Evolutionary conservation across 495 filamentous ascomycete genomes (phyloP), one percentile per base, ranked within the genome.

Genomic region (Glutinoglossum americanum): DNA sequence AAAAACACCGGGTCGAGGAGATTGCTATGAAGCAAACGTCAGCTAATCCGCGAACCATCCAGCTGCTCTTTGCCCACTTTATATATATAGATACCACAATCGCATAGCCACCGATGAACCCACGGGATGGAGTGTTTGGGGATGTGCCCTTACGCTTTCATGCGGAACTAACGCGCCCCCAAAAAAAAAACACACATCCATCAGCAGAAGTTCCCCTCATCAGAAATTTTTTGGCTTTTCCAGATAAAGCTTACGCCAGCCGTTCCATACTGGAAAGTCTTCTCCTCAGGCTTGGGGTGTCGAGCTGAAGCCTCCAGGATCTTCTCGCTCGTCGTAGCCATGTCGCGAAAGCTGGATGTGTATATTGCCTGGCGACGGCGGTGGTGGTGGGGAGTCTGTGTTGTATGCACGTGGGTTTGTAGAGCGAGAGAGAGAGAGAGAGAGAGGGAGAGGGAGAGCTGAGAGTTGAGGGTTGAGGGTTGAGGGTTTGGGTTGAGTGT

Each of bases 261-360:
- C 53, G 92, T 99, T 62, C 92, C 92, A 79, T 99, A 99, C 62
- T 81, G 76, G 71, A 93, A 97, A 32, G 79, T 70, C 59, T 72
- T 78, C 51, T 78, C 83, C 56, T 75, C 74, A 2, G 84, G 80
- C 69, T 87, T 88, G 27, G 83, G 76, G 68, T 83, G 82, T 68
- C 77, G 79, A 62, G 73, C 71, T 9, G 83, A 82, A 65, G 80
- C 82, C 53, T 68, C 63, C 28, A 59, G 23, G 21, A 59, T 55
- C 27, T 49, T 53, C 11, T 56, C 28, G 54, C 37, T 15, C 41
- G 41, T 3, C 9, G 41, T 3, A 1, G 1, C 41, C 41, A 45
- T 45, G 41, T 4, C 21, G 41, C 21, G 41, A 3, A 10, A 45
- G n/a, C n/a, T n/a, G n/a, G n/a, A n/a, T n/a, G n/a, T n/a, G n/a